Conservation (phyloP, 2,329 filamentous ascomycete species). For the Zasmidium citrigriseum region DNA sequence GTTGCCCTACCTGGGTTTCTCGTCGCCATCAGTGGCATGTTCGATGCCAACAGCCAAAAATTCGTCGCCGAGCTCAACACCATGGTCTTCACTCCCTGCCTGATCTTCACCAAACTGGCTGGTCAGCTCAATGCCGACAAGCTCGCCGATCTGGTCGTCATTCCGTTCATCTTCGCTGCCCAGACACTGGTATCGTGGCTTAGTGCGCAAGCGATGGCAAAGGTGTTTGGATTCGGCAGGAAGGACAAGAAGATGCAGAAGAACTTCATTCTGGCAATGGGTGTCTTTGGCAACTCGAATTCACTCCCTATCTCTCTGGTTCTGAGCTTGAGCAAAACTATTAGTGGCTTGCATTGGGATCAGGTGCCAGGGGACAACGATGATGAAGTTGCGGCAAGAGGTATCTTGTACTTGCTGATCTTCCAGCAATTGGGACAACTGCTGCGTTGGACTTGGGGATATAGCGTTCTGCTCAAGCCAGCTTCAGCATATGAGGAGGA, state of each 20-base stretch:
- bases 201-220: conserved; percentile 70
- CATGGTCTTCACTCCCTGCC: conserved; percentile 91
- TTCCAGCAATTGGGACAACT: conserved; percentile 97
- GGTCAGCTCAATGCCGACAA: conserved; percentile 92
- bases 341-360: conserved; percentile 92
- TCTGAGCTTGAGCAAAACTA: conserved; percentile 86
- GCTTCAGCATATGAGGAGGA: conserved; percentile 72
- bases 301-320: conserved; percentile 96
- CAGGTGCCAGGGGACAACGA: conserved; percentile 89
- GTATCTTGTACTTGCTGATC: conserved; percentile 92
- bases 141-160: conserved; percentile 84
- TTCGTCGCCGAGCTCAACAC: conserved; percentile 96
- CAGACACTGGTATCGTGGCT: conserved; percentile 86
- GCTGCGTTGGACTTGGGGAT: conserved; percentile 97
- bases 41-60: conserved; percentile 94
- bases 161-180: conserved; percentile 88
- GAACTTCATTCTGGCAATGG: conserved; percentile 98
- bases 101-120: conserved; percentile 96
- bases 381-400: conserved; percentile 87
- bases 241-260: conserved; percentile 66
- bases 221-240: conserved; percentile 68
- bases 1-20: conserved; percentile 94
- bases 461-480: conserved; percentile 88
- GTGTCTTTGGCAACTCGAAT: conserved; percentile 96
- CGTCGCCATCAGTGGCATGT: conserved; percentile 84